Evolutionary conservation across 192 early-diverging fungal species (phyloP), one percentile per base, ranked within the genome.

Genomic region (Mortierella hygrophila): DNA sequence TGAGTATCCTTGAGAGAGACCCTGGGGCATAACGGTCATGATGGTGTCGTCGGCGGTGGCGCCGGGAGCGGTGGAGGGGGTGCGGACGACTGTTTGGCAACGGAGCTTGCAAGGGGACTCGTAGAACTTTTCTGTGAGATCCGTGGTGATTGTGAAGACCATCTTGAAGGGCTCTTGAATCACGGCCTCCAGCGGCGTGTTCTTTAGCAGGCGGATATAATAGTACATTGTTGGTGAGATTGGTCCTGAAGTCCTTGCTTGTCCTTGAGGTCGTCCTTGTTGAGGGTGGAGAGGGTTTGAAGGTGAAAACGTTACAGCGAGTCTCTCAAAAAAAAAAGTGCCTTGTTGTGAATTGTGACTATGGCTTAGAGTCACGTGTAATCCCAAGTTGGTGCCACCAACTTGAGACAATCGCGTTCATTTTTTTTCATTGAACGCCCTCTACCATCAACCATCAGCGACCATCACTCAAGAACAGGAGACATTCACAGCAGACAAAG

Each of bases 111-210:
- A 86, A 10, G 84, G 84, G 6, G 70, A 68, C 40, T 86, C 84
- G 54, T 86, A 86, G 47, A 86, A 86, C 79, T 81, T 86, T 81
- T 86, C 84, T 0, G 84, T 86, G 7, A 86, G 72, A 35, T 86
- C 84, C 13, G 84, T 86, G n/a, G 84, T 86, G 76, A 86, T 86
- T 16, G 84, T 86, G 68, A 86, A 86, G 68, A 86, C 84, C 71
- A 86, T 71, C 65, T 86, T 86, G 84, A 86, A 86, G 15, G 84
- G 84, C n/a, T 86, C 84, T 65, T 86, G 84, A 52, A 86, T 86
- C 47, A 86, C 84, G 23, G 84, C 84, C 78, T 86, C 84, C 10
- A 86, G n/a, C 6, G 84, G 84, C 78, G 84, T 86, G 68, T 86
- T 86, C 79, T 86, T 86, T 18, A 81, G 44, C 38, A 86, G 47